Conservation (phyloP, 108 stramenopile genomes). For the Cylindrotheca closterium region DNA sequence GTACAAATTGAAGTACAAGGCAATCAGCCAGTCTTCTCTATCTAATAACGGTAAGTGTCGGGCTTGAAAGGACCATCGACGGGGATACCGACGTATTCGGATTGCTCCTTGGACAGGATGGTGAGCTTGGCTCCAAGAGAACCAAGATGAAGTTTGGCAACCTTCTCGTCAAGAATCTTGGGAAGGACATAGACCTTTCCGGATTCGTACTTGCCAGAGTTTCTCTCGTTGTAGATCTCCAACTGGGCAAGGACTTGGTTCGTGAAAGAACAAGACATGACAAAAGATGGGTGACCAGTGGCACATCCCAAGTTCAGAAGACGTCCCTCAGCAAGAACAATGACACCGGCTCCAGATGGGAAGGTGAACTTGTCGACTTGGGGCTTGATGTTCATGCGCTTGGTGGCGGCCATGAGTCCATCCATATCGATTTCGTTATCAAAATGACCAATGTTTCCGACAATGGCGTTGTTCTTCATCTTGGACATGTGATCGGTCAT, state of each 20-base stretch:
- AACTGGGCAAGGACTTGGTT: conserved; percentile 99
- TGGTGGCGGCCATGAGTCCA: conserved; percentile 86
- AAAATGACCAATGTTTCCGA: conserved; percentile 99
- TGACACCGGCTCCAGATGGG: conserved; percentile 86
- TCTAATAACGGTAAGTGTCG: conserved; percentile 98
- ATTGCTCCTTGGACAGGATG: conserved; percentile 90
- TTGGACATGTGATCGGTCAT: conserved; percentile 93
- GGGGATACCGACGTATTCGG: conserved; percentile 95
- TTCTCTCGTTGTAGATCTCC: conserved; percentile 96
- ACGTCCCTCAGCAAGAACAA: conserved; percentile 99
- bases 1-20: too few relatives aligned
- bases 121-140: conserved; percentile 97
- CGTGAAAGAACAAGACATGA: conserved; percentile 99
- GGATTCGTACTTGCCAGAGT: conserved; percentile 89
- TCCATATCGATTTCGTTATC: conserved; percentile 99
- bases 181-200: conserved; percentile 99
- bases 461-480: conserved; percentile 99
- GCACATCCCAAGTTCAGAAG: conserved; percentile 99
- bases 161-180: conserved; percentile 99
- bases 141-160: conserved; percentile 94
- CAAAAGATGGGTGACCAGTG: conserved; percentile 99
- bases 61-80: conserved; percentile 98
- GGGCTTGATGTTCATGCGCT: conserved; percentile 99
- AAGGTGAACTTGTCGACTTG: conserved; percentile 99
- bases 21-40: too few relatives aligned